A percentile compares a stretch with the other conserved stretches of the same genome.
phyloP scores from a whole-genome alignment of 2,329 filamentous ascomycete species.

The Epichloe hybrida region DNA sequence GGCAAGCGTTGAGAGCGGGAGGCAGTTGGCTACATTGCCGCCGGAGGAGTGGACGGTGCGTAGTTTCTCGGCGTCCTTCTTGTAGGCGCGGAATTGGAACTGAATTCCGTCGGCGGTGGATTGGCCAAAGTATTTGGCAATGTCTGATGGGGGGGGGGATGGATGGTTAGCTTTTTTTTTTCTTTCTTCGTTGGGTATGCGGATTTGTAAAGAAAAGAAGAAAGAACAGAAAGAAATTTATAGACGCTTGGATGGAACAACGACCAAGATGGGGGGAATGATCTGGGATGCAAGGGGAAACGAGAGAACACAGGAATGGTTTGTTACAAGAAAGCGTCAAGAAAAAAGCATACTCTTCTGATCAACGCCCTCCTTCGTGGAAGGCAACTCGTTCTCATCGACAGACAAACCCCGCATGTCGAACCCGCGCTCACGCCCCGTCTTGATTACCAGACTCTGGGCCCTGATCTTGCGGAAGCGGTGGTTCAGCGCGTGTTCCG shows the following conservation, averaged over 20 bases:
- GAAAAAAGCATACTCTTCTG: constrained; percentile 24
- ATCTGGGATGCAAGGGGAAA: background rate
- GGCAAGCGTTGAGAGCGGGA: constrained; percentile 16
- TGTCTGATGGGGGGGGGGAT: constrained; percentile 26
- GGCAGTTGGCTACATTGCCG: constrained; percentile 29
- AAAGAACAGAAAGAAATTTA: background rate
- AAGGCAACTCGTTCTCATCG: constrained; percentile 22
- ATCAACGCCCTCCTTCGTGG: constrained; percentile 24
- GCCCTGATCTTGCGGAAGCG: constrained; percentile 35
- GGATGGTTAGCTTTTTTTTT: constrained; percentile 3
- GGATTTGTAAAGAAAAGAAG: too few relatives aligned
- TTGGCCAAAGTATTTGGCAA: constrained; percentile 45
- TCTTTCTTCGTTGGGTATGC: background rate
- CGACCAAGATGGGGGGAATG: background rate
- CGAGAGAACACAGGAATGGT: background rate
- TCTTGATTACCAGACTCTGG: constrained; percentile 25
- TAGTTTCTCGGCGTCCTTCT: constrained; percentile 36
- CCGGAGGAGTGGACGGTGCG: constrained; percentile 29
- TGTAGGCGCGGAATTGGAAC: constrained; percentile 46
- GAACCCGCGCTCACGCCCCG: constrained; percentile 20
- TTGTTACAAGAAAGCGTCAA: background rate
- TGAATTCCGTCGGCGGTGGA: constrained; percentile 44
- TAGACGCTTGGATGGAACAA: background rate
- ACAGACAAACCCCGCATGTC: constrained; percentile 30
- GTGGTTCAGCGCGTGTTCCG: constrained; percentile 34